These are phyloP conservation scores for Asterionellopsis glacialis DNA, from an alignment of 108 stramenopile genomes.

Conservation along the genomic window DNA sequence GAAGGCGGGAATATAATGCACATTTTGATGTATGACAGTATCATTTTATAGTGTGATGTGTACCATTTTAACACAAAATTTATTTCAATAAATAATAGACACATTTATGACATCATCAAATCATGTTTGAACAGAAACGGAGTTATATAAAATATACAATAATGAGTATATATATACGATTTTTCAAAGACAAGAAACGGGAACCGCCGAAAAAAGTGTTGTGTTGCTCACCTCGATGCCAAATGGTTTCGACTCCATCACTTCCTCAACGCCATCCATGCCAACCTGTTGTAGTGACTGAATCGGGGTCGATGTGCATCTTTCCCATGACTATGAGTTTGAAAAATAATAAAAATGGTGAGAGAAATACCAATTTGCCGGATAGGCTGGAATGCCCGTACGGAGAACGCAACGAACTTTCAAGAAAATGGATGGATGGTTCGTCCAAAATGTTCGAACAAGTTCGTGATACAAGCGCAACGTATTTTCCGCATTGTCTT, in stretches of 20 bases:
- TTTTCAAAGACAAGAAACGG: neutral
- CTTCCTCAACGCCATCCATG: slow-evolving; percentile 22
- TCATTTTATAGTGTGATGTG: neutral
- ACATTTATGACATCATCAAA: neutral
- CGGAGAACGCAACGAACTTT: neutral
- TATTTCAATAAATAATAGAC: neutral
- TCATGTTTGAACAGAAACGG: neutral
- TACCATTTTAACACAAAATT: neutral
- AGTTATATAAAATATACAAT: neutral
- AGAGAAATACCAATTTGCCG: slow-evolving; percentile 1
- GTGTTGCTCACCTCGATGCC: slow-evolving; percentile 58
- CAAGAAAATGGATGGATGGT: too few species aligned
- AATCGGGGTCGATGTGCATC: slow-evolving; percentile 19
- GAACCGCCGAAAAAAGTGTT: neutral
- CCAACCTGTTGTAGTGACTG: slow-evolving; percentile 33
- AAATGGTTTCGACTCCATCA: slow-evolving; percentile 52
- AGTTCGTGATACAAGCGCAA: too few species aligned
- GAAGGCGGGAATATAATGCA: neutral
- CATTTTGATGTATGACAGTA: slow-evolving; percentile 6
- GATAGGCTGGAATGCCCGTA: neutral
- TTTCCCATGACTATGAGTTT: slow-evolving; percentile 44
- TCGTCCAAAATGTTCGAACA: too few species aligned
- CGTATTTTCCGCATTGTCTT: too few species aligned
- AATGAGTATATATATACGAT: neutral
- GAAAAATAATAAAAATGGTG: neutral